These are phyloP conservation scores for Fusarium succisae DNA, from an alignment of 2,329 filamentous ascomycete species.

Conservation along the genomic window DNA sequence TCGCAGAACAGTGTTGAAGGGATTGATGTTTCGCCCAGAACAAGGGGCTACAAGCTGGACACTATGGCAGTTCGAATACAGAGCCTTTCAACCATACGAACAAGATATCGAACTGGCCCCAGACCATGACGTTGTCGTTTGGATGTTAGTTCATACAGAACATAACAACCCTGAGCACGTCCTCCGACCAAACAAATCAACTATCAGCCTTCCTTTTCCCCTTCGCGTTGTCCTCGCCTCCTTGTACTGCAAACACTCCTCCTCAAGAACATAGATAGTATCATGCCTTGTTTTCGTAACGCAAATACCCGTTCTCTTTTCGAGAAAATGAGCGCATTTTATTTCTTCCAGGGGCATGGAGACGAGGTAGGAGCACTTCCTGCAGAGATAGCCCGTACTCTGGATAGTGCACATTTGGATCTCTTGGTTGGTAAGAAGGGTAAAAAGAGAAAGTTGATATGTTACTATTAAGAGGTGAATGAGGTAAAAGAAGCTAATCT, in stretches of 20 bases:
- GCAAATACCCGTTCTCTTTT: neutral
- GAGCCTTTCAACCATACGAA: neutral
- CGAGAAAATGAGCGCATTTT: neutral
- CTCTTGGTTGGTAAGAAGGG: fast-evolving
- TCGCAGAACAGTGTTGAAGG: neutral
- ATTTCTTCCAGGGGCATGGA: slow-evolving; percentile 7
- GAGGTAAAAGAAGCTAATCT: neutral
- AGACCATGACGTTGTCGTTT: no score
- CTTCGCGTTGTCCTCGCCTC: neutral
- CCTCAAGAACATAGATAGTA: slow-evolving; percentile 12
- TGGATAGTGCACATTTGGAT: neutral
- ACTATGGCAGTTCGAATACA: fast-evolving
- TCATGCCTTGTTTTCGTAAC: neutral
- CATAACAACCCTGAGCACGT: neutral
- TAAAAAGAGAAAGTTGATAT: neutral
- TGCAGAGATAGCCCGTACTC: slow-evolving; percentile 13
- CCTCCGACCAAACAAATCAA: neutral
- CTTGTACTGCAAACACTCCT: slow-evolving; percentile 13
- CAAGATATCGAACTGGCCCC: neutral
- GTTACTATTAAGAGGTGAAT: no score
- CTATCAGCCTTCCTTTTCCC: neutral
- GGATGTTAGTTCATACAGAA: neutral
- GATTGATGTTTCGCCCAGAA: neutral
- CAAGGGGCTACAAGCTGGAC: neutral
- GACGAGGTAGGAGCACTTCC: slow-evolving; percentile 9